Evolutionary conservation across 2,329 filamentous ascomycete species (phyloP), one percentile per base, ranked within the genome.

Genomic region (Byssoonygena ceratinophila): DNA sequence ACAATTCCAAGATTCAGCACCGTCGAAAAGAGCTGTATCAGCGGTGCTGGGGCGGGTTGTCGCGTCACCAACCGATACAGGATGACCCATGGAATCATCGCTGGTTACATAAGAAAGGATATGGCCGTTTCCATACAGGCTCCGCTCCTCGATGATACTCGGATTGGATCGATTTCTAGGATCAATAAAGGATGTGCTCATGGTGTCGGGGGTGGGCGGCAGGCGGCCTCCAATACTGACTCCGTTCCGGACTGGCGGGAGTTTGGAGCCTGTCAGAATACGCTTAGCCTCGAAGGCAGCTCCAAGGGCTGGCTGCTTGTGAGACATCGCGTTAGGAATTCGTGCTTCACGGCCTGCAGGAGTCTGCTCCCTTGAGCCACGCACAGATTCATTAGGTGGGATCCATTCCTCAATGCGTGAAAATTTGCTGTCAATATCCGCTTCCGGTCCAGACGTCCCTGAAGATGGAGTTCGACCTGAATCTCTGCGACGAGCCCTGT

Each of bases 141-240:
- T 61, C 46, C 62, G 66, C 25, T 61, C 64, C 1, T 59, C 61
- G 27, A 59, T 57, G 47, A 66, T 65, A 46, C 67, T 71, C 18
- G 63, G 60, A 40, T 68, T 66, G 0, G 68, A 70, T 22, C 63
- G 55, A 36, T 65, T 65, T 12, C 61, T 60, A 1, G 59, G 60
- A 6, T 59, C 59, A 20, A 61, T 63, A 47, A 65, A 61, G 44
- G 66, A 65, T 2, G 68, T 71, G 44, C 66, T 70, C 69, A 71
- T 71, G 1, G 69, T 71, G 49, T 71, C 69, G 2, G 69, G 69
- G 1, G 69, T 71, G 11, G 68, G 69, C 18, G 69, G 69, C 3
- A 71, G 59, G 14, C 60, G 63, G 9, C 62, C 57, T 4, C 63
- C 66, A 49, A 70, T 71, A 16, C 8, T 44, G n/a, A 27, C 23